Conservation (phyloP, 1,139 yeast species). For the Kluyveromyces marxianus region DNA sequence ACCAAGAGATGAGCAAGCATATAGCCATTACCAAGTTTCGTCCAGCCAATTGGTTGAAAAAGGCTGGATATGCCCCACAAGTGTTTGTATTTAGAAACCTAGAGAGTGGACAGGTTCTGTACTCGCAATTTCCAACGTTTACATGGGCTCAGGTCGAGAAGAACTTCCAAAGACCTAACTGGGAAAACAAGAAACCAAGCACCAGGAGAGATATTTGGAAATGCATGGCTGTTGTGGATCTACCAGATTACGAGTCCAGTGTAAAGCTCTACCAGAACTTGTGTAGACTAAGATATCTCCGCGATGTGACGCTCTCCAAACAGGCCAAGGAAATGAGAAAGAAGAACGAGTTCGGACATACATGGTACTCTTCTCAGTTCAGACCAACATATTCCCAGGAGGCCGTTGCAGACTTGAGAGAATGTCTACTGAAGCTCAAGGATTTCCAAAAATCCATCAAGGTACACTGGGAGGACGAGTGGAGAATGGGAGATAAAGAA, state of each 20-base stretch:
- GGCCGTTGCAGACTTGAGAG: conserved; percentile 79
- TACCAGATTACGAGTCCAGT: conserved; percentile 57
- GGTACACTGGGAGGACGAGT: conserved; percentile 73
- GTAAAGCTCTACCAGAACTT: conserved; percentile 69
- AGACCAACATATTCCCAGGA: conserved; percentile 90
- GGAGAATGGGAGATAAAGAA: conserved; percentile 68
- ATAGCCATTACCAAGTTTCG: conserved; percentile 30
- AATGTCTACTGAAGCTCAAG: conserved; percentile 55
- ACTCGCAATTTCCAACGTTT: conserved; percentile 72
- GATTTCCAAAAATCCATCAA: conserved; percentile 22
- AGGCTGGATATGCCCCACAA: conserved; percentile 65
- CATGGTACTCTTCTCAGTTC: conserved; percentile 80
- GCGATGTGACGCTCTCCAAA: conserved; percentile 54
- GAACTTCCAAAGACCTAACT: conserved; percentile 67
- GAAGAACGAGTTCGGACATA: conserved; percentile 68
- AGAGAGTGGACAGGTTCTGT: conserved; percentile 83
- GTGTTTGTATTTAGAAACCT: conserved; percentile 76
- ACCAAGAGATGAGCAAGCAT: conserved; percentile 2
- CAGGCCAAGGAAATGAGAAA: conserved; percentile 65
- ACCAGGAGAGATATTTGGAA: conserved; percentile 86
- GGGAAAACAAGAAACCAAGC: conserved; percentile 78
- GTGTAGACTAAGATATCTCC: conserved; percentile 61
- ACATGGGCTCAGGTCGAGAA: conserved; percentile 63
- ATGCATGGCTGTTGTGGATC: conserved; percentile 78
- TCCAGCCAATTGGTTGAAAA: conserved; percentile 43